These are phyloP conservation scores for Vigna angularis DNA, from an alignment of 306 rosid species.

Conservation along the genomic window DNA sequence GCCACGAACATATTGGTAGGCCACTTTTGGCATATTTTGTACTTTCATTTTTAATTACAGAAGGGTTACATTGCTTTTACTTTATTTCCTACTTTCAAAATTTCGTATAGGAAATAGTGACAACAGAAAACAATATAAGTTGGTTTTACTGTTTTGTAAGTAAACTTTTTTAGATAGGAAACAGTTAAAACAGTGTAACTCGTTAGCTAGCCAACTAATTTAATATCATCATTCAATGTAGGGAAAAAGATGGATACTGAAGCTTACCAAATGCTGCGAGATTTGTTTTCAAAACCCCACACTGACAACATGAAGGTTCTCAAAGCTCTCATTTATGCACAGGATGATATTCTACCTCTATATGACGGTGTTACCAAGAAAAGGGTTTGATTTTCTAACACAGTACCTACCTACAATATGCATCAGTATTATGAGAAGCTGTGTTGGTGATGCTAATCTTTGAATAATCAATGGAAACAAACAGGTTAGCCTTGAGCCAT, in stretches of 20 bases:
- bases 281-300: constrained; percentile 52
- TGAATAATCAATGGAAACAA: constrained; percentile 38
- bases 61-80: background rate
- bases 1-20: constrained; percentile 57
- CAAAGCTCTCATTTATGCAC: constrained; percentile 60
- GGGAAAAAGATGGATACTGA: constrained; percentile 60
- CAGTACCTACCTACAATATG: background rate
- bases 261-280: constrained; percentile 51
- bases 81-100: background rate
- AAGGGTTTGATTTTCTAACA: constrained; percentile 56
- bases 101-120: background rate
- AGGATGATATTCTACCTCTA: constrained; percentile 63
- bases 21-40: background rate
- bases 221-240: constrained; percentile 40
- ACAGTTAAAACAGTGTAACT: background rate
- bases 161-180: background rate
- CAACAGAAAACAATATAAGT: background rate
- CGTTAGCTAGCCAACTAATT: constrained; percentile 8
- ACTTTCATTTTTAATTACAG: background rate
- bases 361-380: constrained; percentile 60
- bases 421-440: constrained; percentile 2
- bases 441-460: constrained; percentile 25
- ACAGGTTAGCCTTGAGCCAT: constrained; percentile 67
- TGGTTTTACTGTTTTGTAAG: background rate
- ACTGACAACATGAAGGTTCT: constrained; percentile 69